These are phyloP conservation scores for Calycina marina DNA, from an alignment of 2,329 filamentous ascomycete genomes.

Conservation along the genomic window DNA sequence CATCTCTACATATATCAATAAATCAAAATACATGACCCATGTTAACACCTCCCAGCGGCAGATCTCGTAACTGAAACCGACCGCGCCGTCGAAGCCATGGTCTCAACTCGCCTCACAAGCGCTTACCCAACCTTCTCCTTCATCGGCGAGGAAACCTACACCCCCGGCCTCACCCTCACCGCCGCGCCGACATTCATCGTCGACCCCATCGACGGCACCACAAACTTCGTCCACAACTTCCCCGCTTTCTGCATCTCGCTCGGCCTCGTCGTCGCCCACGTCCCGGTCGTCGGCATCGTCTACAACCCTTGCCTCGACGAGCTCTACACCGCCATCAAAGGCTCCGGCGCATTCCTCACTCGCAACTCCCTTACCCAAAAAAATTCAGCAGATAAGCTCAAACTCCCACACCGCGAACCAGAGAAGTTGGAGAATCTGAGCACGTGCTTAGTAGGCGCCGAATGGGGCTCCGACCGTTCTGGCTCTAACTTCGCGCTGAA, in stretches of 20 bases:
- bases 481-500: constrained; percentile 61
- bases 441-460: constrained; percentile 49
- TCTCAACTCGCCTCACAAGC: constrained; percentile 34
- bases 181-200: constrained; percentile 62
- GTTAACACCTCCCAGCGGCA: constrained; percentile 34
- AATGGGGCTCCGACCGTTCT: constrained; percentile 57
- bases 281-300: constrained; percentile 56
- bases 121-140: constrained; percentile 45
- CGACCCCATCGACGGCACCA: constrained; percentile 72
- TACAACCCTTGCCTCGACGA: constrained; percentile 65
- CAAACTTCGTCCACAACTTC: constrained; percentile 68
- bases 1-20: no score
- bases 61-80: constrained; percentile 57
- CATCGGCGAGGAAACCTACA: constrained; percentile 66
- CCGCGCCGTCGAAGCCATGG: constrained; percentile 48
- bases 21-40: no score
- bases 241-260: constrained; percentile 65
- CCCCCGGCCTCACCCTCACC: constrained; percentile 48
- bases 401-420: constrained; percentile 34
- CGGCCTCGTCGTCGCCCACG: constrained; percentile 48
- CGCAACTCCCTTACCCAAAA: constrained; percentile 24
- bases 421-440: constrained; percentile 45
- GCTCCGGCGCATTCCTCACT: constrained; percentile 46
- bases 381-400: constrained; percentile 7
- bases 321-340: constrained; percentile 54